Percentiles rank a stretch among this genome's conserved stretches.
phyloP scores from a whole-genome alignment of 352 stramenopile species.

The Phytopythium litorale region DNA sequence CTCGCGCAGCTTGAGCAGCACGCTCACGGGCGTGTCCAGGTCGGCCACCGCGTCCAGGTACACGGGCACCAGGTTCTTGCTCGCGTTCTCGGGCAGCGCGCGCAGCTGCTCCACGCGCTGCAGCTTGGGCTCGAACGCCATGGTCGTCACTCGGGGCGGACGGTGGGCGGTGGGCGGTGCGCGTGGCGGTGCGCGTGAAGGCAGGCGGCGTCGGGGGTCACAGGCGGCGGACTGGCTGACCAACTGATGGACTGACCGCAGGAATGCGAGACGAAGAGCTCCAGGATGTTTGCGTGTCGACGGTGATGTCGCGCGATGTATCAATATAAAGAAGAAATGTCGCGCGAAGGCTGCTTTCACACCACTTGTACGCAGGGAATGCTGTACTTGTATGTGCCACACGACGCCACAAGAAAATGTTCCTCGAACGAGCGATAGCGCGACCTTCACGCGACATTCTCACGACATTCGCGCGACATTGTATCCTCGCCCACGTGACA shows the following conservation, averaged over 20 bases:
- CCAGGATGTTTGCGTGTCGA: background rate
- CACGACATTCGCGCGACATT: no score
- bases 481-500: no score
- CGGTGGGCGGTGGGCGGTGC: no score
- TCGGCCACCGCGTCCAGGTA: slow-evolving; percentile 83
- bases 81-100: slow-evolving; percentile 41
- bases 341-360: background rate
- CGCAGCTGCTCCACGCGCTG: slow-evolving; percentile 64
- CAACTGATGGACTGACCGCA: background rate
- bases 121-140: slow-evolving; percentile 56
- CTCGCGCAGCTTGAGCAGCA: slow-evolving; percentile 83
- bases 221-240: background rate
- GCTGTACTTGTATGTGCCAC: background rate
- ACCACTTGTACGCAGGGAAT: background rate
- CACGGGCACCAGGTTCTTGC: slow-evolving; percentile 85
- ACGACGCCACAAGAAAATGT: slow-evolving; percentile 8
- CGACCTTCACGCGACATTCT: background rate
- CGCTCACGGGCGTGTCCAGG: slow-evolving; percentile 86
- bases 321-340: no score
- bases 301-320: no score
- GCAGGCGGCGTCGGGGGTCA: no score
- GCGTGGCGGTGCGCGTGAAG: background rate
- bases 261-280: background rate
- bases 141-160: slow-evolving; percentile 7
- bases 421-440: no score